Percentiles rank a stretch among this genome's conserved stretches.
These are phyloP conservation scores for Didymella glomerata DNA, from an alignment of 2,329 filamentous ascomycete genomes.

Conservation along the genomic window DNA sequence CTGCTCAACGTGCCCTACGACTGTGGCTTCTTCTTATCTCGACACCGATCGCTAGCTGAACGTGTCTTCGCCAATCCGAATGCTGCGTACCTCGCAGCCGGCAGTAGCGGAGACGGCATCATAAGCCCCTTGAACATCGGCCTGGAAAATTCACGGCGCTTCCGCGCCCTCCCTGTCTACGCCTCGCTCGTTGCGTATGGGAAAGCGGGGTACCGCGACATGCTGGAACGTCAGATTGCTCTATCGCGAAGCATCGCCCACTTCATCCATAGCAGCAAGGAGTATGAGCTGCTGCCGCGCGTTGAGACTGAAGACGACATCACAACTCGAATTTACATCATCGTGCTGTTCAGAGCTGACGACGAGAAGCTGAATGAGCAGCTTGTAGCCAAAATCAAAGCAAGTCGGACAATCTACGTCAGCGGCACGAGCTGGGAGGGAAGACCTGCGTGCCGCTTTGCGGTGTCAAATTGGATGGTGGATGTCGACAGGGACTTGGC, in stretches of 20 bases:
- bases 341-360: conserved; percentile 80
- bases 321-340: conserved; percentile 68
- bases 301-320: conserved; percentile 48
- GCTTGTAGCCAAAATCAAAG: conserved; percentile 78
- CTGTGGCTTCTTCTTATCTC: conserved; percentile 86
- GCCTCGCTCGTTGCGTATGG: conserved; percentile 80
- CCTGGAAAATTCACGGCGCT: conserved; percentile 89
- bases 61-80: conserved; percentile 81
- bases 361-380: conserved; percentile 69
- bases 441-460: conserved; percentile 77
- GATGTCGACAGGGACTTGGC: conserved; percentile 71
- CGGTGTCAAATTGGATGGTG: conserved; percentile 85
- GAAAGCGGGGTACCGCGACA: conserved; percentile 69
- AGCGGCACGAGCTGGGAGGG: conserved; percentile 83
- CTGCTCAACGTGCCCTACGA: conserved; percentile 96
- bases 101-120: conserved; percentile 58
- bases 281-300: conserved; percentile 72
- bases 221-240: conserved; percentile 76
- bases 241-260: conserved; percentile 73
- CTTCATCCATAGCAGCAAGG: conserved; percentile 67
- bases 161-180: conserved; percentile 90
- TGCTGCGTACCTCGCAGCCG: conserved; percentile 75
- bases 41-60: conserved; percentile 65
- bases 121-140: conserved; percentile 87
- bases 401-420: conserved; percentile 77